phyloP scores from a whole-genome alignment of 2,329 filamentous ascomycete genomes.

The Myriosclerotinia duriaeana region DNA sequence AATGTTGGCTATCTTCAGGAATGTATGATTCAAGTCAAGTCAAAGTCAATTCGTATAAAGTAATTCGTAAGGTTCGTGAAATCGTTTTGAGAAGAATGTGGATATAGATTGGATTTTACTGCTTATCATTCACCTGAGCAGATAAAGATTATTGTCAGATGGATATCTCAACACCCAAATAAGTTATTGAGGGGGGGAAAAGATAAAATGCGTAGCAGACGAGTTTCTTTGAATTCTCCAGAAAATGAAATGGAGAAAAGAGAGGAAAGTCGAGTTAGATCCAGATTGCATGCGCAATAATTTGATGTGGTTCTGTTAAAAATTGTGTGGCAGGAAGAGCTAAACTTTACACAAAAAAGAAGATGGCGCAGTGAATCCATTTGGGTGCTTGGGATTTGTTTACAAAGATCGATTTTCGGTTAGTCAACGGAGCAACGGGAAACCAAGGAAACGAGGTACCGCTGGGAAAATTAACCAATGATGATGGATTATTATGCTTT shows the following conservation, averaged over 20 bases:
- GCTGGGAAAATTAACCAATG: neutral
- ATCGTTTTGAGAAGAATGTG: constrained; percentile 17
- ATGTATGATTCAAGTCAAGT: neutral
- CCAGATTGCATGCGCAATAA: constrained; percentile 19
- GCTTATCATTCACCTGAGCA: constrained; percentile 10
- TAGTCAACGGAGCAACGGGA: constrained; percentile 11
- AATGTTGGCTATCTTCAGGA: constrained; percentile 27
- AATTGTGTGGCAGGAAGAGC: constrained; percentile 23
- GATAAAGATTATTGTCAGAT: constrained; percentile 21
- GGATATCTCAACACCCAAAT: constrained; percentile 10
- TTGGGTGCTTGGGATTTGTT: constrained; percentile 12
- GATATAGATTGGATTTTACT: constrained; percentile 19
- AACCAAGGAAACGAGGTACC: constrained; percentile 1
- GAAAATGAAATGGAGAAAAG: constrained; percentile 9
- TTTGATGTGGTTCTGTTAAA: constrained; percentile 7
- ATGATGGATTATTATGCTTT: fast-evolving
- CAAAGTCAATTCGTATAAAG: neutral
- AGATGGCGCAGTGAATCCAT: constrained; percentile 22
- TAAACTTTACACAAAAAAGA: constrained; percentile 21
- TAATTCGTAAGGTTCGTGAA: constrained; percentile 11
- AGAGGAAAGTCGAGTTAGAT: neutral
- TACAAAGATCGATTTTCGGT: constrained; percentile 11
- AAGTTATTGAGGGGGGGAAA: neutral
- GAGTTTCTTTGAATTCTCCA: constrained; percentile 13
- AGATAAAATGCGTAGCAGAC: constrained; percentile 17